Base-by-base conservation (phyloP, 2,329 filamentous ascomycete genomes). In the Exutisphaerella laricina region DNA sequence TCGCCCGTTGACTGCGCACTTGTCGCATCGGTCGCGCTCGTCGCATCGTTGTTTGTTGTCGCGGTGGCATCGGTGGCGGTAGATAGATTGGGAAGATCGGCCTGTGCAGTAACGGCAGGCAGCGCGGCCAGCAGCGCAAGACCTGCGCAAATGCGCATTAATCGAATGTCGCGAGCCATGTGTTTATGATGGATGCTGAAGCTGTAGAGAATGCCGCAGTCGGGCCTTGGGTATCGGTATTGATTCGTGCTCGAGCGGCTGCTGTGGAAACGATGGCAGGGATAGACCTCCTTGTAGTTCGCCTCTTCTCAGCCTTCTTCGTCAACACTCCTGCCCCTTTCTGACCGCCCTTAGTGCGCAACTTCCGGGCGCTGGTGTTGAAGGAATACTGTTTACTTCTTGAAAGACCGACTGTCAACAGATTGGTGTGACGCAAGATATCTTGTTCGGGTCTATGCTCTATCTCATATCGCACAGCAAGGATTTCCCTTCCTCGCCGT, bases 41-140 rank as follows among this genome's bases (percentile, higher is more conserved):
- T 50, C 7, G 41, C 37, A 17, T 48, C 48, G 20, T 48, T 44
- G 9, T 53, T 47, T 25, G 48, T 53, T 8, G 55, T 41, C 36
- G 49, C 48, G 29, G 47, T 49, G 8, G 45, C 48, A 29, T 49
- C 29, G 25, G 57, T 58, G 10, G 51, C 51, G 4, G 54, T 58
- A 6, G 47, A 41, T 28, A 61, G 55, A 31, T 59, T 45, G 12
- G 61, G 58, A 3, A 63, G 43, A 30, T 57, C 50, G 23, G 43
- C 51, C 41, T 60, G 56, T 17, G 57, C 54, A 34, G 51, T 41
- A 3, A 53, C 55, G n/a, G 50, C 29, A 32, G 31, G 30, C n/a
- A 36, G 28, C 16, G 53, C 45, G 35, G 44, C 43, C 21, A 52
- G 43, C 26, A 62, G 50, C 17, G 55, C 54, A 18, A 57, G 41